Conservation (phyloP, 78 protist genomes). For the Protostelium mycophagum region DNA sequence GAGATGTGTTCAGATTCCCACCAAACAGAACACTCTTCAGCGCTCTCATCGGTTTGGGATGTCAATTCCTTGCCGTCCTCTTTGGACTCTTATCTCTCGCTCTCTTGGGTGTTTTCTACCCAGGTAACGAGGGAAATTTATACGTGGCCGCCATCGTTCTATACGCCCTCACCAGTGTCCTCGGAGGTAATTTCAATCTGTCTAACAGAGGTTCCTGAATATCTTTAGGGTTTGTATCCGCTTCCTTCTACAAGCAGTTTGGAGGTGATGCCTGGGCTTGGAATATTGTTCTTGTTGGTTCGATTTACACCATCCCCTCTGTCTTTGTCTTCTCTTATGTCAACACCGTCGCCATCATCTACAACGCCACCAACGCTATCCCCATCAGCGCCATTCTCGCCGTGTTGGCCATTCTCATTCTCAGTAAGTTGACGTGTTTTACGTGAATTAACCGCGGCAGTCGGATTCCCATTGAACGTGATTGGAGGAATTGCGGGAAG, state of each 20-base stretch:
- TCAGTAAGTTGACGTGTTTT: slow-evolving; percentile 12
- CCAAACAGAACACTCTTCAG: slow-evolving; percentile 63
- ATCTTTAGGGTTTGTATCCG: slow-evolving; percentile 69
- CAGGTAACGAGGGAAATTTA: slow-evolving; percentile 85
- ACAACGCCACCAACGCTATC: slow-evolving; percentile 84
- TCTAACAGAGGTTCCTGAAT: slow-evolving; percentile 12
- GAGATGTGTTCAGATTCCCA: slow-evolving; percentile 98
- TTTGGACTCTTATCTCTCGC: slow-evolving; percentile 67
- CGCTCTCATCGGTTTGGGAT: slow-evolving; percentile 86
- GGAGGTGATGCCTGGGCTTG: slow-evolving; percentile 91
- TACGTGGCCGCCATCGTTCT: slow-evolving; percentile 84
- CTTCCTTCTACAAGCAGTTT: slow-evolving; percentile 56
- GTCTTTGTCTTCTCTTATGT: slow-evolving; percentile 69
- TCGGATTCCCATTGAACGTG: slow-evolving; percentile 85
- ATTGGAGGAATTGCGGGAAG: slow-evolving; percentile 94
- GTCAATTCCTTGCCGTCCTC: slow-evolving; percentile 81
- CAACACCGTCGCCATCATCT: slow-evolving; percentile 80
- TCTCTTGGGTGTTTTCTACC: slow-evolving; percentile 81
- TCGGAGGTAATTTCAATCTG: slow-evolving; percentile 5
- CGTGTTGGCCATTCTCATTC: slow-evolving; percentile 70
- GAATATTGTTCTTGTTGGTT: slow-evolving; percentile 82
- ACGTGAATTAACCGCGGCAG: not conserved
- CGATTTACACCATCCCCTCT: slow-evolving; percentile 76
- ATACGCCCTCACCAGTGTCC: slow-evolving; percentile 85
- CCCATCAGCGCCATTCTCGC: slow-evolving; percentile 80